Conservation (phyloP, 2,329 filamentous ascomycete genomes). For the Colletotrichum euphorbiae region DNA sequence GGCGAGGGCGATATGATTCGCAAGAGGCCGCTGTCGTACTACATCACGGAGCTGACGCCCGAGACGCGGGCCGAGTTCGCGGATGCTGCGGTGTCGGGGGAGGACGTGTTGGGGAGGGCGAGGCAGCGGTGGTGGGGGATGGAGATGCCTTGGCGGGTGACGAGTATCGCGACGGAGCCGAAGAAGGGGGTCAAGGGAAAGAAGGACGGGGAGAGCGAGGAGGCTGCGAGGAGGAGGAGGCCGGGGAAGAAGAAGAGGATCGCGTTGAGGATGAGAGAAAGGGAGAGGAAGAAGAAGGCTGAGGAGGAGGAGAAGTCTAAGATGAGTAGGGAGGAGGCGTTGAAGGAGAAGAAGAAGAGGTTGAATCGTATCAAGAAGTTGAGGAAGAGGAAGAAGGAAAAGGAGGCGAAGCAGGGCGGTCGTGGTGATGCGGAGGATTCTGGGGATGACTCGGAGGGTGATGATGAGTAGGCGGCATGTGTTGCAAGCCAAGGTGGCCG, state of each 20-base stretch:
- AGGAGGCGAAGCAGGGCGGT: constrained; percentile 59
- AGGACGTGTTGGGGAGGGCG: constrained; percentile 61
- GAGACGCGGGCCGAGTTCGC: constrained; percentile 54
- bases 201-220: constrained; percentile 36
- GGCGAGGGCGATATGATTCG: constrained; percentile 52
- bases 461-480: constrained; percentile 7
- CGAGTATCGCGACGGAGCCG: constrained; percentile 48
- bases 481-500: background rate
- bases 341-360: constrained; percentile 72
- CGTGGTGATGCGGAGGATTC: constrained; percentile 3
- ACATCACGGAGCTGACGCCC: constrained; percentile 57
- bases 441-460: constrained; percentile 22
- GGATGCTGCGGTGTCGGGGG: constrained; percentile 62
- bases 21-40: constrained; percentile 60
- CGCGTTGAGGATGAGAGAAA: constrained; percentile 58
- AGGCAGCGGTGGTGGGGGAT: constrained; percentile 64
- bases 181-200: background rate
- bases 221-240: constrained; percentile 54
- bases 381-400: constrained; percentile 68
- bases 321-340: constrained; percentile 64
- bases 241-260: constrained; percentile 71
- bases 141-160: constrained; percentile 71
- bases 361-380: constrained; percentile 71
- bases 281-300: constrained; percentile 55
- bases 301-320: constrained; percentile 53